Evolutionary conservation across 139 green algal species (phyloP).

Genomic region (Auxenochlorella pyrenoidosa): DNA sequence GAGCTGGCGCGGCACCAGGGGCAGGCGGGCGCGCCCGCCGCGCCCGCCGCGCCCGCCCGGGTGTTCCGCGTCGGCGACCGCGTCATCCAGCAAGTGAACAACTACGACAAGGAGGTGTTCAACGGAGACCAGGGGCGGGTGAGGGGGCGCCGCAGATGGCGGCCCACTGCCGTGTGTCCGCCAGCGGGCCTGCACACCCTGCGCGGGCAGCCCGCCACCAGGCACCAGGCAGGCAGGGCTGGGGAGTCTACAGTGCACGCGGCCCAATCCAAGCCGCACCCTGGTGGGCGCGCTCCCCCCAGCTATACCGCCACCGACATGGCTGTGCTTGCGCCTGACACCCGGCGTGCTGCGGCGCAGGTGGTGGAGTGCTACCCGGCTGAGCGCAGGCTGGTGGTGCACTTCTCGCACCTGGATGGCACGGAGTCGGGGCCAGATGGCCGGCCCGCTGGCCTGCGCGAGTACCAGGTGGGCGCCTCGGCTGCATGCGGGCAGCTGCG

Average conservation of each 20-base stretch:
- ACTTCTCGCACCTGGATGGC: constrained; percentile 31
- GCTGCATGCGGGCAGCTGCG: no score
- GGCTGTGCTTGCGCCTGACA: no score
- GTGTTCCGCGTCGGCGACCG: constrained; percentile 68
- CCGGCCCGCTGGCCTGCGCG: neutral
- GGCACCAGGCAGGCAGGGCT: no score
- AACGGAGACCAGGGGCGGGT: constrained; percentile 82
- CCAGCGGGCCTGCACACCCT: no score
- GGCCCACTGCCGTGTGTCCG: no score
- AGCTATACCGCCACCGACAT: no score
- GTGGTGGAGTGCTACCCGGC: constrained; percentile 42
- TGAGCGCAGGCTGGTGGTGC: constrained; percentile 32
- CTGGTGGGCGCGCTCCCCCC: no score
- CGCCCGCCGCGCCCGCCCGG: neutral
- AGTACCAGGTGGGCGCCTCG: constrained; percentile 1
- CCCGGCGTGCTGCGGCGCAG: no score
- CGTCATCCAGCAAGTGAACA: constrained; percentile 81
- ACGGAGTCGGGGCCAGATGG: neutral
- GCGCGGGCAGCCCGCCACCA: no score
- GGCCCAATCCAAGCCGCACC: no score
- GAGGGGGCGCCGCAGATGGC: constrained; percentile 1
- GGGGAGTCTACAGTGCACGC: no score
- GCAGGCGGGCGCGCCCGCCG: neutral
- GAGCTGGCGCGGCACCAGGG: constrained; percentile 28
- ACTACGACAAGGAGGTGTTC: constrained; percentile 82